Percentiles rank a stretch among this genome's conserved stretches.
phyloP scores from a whole-genome alignment of 306 rosid genomes.

The Inga laurina region DNA sequence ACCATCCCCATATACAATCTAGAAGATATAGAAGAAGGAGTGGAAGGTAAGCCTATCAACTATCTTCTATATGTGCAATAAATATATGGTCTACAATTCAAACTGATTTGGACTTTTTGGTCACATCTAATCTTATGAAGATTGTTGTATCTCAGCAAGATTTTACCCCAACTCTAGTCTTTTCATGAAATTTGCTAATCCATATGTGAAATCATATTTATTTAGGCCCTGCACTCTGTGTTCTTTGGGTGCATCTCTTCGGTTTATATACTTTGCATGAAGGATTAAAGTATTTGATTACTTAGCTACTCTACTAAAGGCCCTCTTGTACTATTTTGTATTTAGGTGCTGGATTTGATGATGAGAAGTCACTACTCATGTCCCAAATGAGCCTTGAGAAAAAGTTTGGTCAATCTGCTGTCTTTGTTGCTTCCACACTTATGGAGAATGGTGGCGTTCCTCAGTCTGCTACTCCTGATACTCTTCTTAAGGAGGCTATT shows the following conservation, averaged over 20 bases:
- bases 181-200: not conserved
- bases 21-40: slow-evolving; percentile 95
- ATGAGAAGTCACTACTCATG: slow-evolving; percentile 82
- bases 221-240: not conserved
- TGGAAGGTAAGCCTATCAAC: slow-evolving; percentile 61
- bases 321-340: not conserved
- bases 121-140: not conserved
- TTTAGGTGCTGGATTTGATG: slow-evolving; percentile 91
- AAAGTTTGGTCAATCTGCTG: slow-evolving; percentile 92
- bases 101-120: not conserved
- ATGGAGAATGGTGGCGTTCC: slow-evolving; percentile 99
- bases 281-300: not conserved
- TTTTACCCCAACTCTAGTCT: not conserved
- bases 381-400: slow-evolving; percentile 96
- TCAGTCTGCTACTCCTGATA: slow-evolving; percentile 92
- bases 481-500: slow-evolving; percentile 96
- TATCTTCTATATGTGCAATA: not conserved
- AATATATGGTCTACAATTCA: not conserved
- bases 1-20: slow-evolving; percentile 84
- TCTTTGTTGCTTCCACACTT: slow-evolving; percentile 90
- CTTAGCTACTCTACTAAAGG: not conserved
- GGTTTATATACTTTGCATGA: not conserved
- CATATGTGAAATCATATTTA: not conserved
- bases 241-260: not conserved
- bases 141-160: not conserved